Evolutionary conservation across 179 eudicot genomes (phyloP).

Genomic region (Drosera spatulata): DNA sequence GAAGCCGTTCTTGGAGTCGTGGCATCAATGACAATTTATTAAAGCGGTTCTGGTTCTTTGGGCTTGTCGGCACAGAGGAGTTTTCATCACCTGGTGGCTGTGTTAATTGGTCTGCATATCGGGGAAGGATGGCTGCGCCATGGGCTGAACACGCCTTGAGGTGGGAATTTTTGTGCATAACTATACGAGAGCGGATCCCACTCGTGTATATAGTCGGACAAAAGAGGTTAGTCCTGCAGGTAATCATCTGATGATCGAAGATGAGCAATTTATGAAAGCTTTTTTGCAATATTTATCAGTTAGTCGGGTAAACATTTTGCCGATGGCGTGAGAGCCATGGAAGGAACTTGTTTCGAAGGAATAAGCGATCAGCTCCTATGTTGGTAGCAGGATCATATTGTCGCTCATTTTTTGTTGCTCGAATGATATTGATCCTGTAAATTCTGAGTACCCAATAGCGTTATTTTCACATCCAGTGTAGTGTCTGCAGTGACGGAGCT

Average conservation of each 20-base stretch:
- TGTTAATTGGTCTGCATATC: too few relatives aligned
- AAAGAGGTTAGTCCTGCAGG: conserved; percentile 11
- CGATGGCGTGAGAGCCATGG: too few relatives aligned
- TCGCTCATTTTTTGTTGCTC: too few relatives aligned
- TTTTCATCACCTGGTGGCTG: not conserved
- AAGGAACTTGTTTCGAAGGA: too few relatives aligned
- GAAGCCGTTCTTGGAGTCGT: conserved; percentile 43
- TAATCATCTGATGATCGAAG: conserved; percentile 4
- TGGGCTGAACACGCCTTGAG: not conserved
- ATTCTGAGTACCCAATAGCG: too few relatives aligned
- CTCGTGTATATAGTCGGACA: conserved; percentile 35
- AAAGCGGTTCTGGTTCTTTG: not conserved
- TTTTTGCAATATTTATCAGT: too few relatives aligned
- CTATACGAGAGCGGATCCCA: conserved; percentile 21
- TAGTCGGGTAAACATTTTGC: too few relatives aligned
- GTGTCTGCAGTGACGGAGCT: too few relatives aligned
- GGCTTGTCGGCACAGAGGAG: not conserved
- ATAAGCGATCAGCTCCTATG: too few relatives aligned
- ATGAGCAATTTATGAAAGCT: not conserved
- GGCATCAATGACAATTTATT: conserved; percentile 31
- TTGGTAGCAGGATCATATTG: too few relatives aligned
- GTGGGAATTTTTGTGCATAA: conserved; percentile 23
- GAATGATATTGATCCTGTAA: too few relatives aligned
- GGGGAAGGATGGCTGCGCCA: not conserved
- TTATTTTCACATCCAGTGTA: too few relatives aligned